These are phyloP conservation scores for Steccherinum ochraceum DNA, from an alignment of 768 basidiomycete genomes.

Conservation along the genomic window DNA sequence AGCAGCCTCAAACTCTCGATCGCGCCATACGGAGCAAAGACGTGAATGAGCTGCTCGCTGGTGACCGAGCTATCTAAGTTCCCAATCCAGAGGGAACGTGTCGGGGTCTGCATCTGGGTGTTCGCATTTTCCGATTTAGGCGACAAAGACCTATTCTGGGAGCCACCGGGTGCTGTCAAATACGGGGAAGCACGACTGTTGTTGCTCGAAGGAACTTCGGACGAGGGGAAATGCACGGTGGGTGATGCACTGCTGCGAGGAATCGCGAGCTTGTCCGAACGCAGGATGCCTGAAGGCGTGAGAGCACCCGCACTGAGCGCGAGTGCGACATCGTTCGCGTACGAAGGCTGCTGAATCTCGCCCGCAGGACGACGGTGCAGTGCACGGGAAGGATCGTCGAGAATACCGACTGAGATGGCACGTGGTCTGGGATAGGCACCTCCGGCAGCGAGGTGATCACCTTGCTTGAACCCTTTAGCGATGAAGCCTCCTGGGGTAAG, in stretches of 20 bases:
- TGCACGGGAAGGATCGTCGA: constrained; percentile 72
- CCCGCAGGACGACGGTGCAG: constrained; percentile 60
- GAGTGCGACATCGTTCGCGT: constrained; percentile 49
- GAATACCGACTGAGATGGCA: constrained; percentile 83
- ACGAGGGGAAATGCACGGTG: constrained; percentile 67
- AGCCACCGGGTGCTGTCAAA: constrained; percentile 53
- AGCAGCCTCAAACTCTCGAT: constrained; percentile 93
- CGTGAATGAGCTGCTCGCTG: constrained; percentile 89
- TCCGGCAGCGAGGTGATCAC: constrained; percentile 56
- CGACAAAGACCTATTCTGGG: constrained; percentile 71
- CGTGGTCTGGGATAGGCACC: constrained; percentile 49
- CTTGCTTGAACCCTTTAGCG: constrained; percentile 65
- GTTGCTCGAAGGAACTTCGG: constrained; percentile 33
- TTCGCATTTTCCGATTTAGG: constrained; percentile 71
- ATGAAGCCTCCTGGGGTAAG: constrained; percentile 50
- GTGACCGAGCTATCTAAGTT: constrained; percentile 94
- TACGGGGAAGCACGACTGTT: constrained; percentile 55
- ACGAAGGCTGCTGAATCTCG: constrained; percentile 46
- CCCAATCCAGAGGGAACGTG: constrained; percentile 96
- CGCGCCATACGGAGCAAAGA: constrained; percentile 94
- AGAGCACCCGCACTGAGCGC: constrained; percentile 16
- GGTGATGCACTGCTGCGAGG: constrained; percentile 37
- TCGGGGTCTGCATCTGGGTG: constrained; percentile 85
- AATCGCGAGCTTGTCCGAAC: constrained; percentile 48
- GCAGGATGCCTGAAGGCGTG: constrained; percentile 43